Evolutionary conservation across 106 monocot genomes (phyloP).

Genomic region (Dendrobium catenatum): DNA sequence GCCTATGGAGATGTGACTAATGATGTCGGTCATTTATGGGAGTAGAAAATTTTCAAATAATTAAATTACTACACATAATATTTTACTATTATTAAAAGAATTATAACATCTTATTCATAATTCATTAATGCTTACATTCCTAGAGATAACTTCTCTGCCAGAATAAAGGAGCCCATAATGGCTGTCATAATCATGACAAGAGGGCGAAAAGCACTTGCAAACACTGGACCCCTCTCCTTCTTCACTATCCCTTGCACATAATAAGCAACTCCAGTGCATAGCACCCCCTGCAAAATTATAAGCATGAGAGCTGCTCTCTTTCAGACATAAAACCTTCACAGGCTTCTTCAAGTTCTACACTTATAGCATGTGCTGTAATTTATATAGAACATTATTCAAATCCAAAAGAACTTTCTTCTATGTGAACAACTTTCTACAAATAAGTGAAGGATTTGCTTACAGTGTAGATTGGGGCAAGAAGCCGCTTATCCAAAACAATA

Average conservation of each 20-base stretch:
- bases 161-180: background rate
- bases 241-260: conserved; percentile 5
- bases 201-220: conserved; percentile 7
- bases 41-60: too few relatives aligned
- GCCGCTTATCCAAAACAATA: conserved; percentile 17
- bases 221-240: conserved; percentile 6
- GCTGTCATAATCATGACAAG: conserved; percentile 4
- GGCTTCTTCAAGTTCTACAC: too few relatives aligned
- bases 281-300: conserved; percentile 2
- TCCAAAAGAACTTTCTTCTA: background rate
- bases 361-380: background rate
- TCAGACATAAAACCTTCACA: too few relatives aligned
- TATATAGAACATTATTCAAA: too few relatives aligned
- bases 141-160: background rate
- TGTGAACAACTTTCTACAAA: background rate
- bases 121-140: conserved; percentile 3
- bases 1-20: too few relatives aligned
- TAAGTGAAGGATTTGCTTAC: background rate
- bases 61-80: background rate
- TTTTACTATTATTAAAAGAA: background rate
- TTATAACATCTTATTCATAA: background rate
- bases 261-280: conserved; percentile 4
- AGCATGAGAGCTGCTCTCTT: too few relatives aligned
- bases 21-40: too few relatives aligned
- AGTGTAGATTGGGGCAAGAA: conserved; percentile 8